Evolutionary conservation across 1,139 yeast genomes (phyloP).

Genomic region (Candida tropicalis): DNA sequence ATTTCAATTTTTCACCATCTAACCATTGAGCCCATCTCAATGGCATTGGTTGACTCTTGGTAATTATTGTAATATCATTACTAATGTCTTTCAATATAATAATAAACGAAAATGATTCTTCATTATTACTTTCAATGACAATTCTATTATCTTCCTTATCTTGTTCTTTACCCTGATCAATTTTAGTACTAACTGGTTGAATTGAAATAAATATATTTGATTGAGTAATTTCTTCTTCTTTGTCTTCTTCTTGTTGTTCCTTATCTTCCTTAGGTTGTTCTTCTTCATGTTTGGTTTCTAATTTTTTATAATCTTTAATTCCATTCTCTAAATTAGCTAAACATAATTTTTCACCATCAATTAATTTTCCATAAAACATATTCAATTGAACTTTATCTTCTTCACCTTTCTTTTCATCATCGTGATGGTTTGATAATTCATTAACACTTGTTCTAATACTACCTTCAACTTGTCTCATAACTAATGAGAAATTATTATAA

Average conservation of each 20-base stretch:
- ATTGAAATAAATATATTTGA: slow-evolving; percentile 80
- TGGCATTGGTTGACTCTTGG: slow-evolving; percentile 90
- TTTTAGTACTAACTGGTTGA: slow-evolving; percentile 57
- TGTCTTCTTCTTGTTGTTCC: slow-evolving; percentile 14
- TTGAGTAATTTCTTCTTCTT: slow-evolving; percentile 37
- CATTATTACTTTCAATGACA: slow-evolving; percentile 42
- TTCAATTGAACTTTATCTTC: slow-evolving; percentile 51
- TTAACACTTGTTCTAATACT: slow-evolving; percentile 65
- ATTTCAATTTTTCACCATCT: slow-evolving; percentile 48
- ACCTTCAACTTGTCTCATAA: slow-evolving; percentile 93
- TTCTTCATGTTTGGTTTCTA: slow-evolving; percentile 21
- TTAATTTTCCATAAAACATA: slow-evolving; percentile 72
- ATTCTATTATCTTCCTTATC: slow-evolving; percentile 30
- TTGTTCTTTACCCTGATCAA: slow-evolving; percentile 10
- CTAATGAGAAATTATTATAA: slow-evolving; percentile 70
- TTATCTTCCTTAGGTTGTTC: slow-evolving; percentile 21
- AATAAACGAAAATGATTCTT: slow-evolving; percentile 59
- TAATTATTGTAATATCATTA: slow-evolving; percentile 70
- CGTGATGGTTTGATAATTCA: slow-evolving; percentile 49
- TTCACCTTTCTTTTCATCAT: background rate
- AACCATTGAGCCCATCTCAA: slow-evolving; percentile 88
- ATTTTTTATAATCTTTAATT: slow-evolving; percentile 45
- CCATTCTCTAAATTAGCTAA: slow-evolving; percentile 83
- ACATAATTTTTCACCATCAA: slow-evolving; percentile 89
- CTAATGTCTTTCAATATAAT: slow-evolving; percentile 75